Base-by-base conservation (phyloP, 2,329 filamentous ascomycete genomes). In the Thelonectria olida region DNA sequence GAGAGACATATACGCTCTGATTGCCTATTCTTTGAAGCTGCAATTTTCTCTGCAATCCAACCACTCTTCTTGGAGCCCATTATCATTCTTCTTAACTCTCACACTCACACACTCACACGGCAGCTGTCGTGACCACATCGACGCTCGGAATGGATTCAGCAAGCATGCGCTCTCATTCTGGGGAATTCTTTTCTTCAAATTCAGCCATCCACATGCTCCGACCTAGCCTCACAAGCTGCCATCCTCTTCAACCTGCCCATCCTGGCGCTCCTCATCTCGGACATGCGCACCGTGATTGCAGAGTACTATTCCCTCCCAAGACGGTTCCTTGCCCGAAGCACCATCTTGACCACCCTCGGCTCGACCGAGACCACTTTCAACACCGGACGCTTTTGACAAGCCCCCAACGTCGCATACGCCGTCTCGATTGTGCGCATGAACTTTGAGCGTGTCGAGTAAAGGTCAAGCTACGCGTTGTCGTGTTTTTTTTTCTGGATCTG, bases 341-440 rank as follows among this genome's bases (percentile, higher is more conserved):
- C 25, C 25, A 28, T 13, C 42, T 8, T n/a, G 19, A 47, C 19
- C 42, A 23, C 12, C 25, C 45, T n/a, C 25, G 45, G 9, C 45
- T 48, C 27, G 45, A 31, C 45, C 45, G 34, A n/a, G 23, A 48
- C 45, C 27, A 8, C 8, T 12, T 31, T 12, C 25, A 19, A 25
- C 45, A 25, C 19, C 45, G 45, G 15, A 17, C 4, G 15, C 8
- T 22, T 12, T 28, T 48, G 45, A 34, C 45, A 20, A 34, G 45
- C 10, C 45, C 45, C 45, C 27, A 48, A 13, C 45, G 45, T 23
- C 25, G 45, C 25, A 48, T 48, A 48, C 45, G 45, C n/a, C 45
- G 45, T 31, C 45, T 48, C 19, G 45, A 48, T 22, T 34, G 27
- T 13, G 13, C 10, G 42, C 42, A 25, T 27, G 42, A 45, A 22